Percentiles rank a stretch among this genome's conserved stretches.
Evolutionary conservation across 2,329 filamentous ascomycete species (phyloP).

Genomic region (Sordariomycetes sp.): DNA sequence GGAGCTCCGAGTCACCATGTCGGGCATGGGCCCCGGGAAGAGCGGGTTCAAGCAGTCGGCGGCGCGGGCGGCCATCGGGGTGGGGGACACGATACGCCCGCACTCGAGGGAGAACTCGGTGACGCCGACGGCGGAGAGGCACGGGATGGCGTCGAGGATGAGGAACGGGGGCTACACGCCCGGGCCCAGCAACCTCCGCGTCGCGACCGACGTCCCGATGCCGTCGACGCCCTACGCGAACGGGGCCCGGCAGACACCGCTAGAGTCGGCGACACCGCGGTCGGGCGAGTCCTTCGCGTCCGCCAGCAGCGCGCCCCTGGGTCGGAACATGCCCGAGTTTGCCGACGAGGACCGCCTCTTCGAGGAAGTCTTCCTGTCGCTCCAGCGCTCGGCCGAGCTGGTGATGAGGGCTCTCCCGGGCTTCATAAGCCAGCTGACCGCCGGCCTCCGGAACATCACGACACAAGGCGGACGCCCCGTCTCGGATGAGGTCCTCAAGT

Average conservation of each 20-base stretch:
- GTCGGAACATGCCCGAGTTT: conserved; percentile 44
- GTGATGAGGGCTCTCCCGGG: conserved; percentile 59
- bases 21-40: conserved; percentile 13
- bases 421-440: conserved; percentile 53
- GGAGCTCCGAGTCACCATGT: conserved; percentile 45
- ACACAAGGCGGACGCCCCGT: conserved; percentile 31
- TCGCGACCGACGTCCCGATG: conserved; percentile 39
- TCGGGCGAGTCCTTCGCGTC: conserved; percentile 71
- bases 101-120: conserved; percentile 37
- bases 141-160: conserved; percentile 20
- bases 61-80: background rate
- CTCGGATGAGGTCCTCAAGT: conserved; percentile 44
- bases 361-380: conserved; percentile 66
- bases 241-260: conserved; percentile 34
- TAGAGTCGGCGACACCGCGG: conserved; percentile 56
- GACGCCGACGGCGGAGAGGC: conserved; percentile 37
- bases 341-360: conserved; percentile 70
- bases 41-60: background rate
- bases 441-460: conserved; percentile 49
- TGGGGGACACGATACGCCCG: conserved; percentile 33
- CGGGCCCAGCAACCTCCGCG: conserved; percentile 39
- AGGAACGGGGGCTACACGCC: conserved; percentile 26
- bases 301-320: conserved; percentile 27
- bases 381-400: conserved; percentile 61
- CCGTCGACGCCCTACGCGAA: conserved; percentile 26